phyloP scores from a whole-genome alignment of 768 basidiomycete species.

The Pisolithus marmoratus region DNA sequence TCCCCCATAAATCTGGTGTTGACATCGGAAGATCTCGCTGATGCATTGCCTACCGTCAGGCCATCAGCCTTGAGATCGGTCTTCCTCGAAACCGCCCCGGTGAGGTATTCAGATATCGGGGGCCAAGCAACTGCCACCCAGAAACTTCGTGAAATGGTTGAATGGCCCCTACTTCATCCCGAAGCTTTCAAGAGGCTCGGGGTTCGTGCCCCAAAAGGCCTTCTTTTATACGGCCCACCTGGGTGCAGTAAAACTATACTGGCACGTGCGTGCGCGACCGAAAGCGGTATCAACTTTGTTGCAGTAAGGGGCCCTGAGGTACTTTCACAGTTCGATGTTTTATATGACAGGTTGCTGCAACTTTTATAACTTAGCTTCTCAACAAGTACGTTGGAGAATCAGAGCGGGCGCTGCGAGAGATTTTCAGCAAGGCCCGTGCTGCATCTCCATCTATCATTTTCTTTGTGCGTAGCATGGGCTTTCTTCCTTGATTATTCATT shows the following conservation, averaged over 20 bases:
- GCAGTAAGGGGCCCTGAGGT: slow-evolving; percentile 98
- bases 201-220: slow-evolving; percentile 81
- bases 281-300: slow-evolving; percentile 93
- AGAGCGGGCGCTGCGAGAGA: slow-evolving; percentile 89
- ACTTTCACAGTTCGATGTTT: slow-evolving; percentile 13
- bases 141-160: slow-evolving; percentile 84
- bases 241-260: slow-evolving; percentile 97
- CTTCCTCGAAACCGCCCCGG: slow-evolving; percentile 78
- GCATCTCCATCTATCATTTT: slow-evolving; percentile 95
- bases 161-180: slow-evolving; percentile 90
- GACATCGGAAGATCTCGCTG: slow-evolving; percentile 55
- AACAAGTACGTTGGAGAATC: slow-evolving; percentile 99
- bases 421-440: slow-evolving; percentile 91
- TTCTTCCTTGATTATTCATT: background rate
- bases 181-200: slow-evolving; percentile 85
- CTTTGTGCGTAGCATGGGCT: slow-evolving; percentile 55
- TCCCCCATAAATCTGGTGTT: slow-evolving; percentile 34
- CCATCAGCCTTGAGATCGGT: slow-evolving; percentile 94
- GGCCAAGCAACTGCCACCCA: slow-evolving; percentile 79
- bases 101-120: slow-evolving; percentile 85
- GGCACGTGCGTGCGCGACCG: slow-evolving; percentile 87
- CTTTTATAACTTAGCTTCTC: slow-evolving; percentile 56
- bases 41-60: slow-evolving; percentile 71
- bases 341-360: background rate
- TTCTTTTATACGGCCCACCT: slow-evolving; percentile 91